Evolutionary conservation across 345 rosid species (phyloP).

Genomic region (Arabidopsis suecica): DNA sequence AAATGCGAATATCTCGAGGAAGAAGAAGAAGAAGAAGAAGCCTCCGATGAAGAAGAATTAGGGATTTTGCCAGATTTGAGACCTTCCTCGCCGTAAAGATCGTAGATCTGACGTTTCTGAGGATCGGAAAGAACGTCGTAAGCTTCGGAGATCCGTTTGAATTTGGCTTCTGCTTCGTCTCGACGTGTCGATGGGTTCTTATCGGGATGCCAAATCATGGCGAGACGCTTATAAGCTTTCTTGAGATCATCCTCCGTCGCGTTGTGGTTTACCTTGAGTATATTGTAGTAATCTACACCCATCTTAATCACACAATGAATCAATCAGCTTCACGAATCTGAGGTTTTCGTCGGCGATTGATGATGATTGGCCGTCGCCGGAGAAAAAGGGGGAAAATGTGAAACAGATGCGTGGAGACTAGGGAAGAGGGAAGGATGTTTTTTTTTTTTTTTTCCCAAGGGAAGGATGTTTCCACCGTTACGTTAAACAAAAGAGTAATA

Average conservation of each 20-base stretch:
- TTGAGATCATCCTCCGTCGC: constrained; percentile 87
- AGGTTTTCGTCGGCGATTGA: constrained; percentile 1
- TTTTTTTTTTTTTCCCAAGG: too few relatives aligned
- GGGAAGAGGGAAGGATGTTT: constrained; percentile 24
- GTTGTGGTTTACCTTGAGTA: constrained; percentile 83
- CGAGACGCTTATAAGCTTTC: constrained; percentile 87
- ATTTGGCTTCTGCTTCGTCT: constrained; percentile 84
- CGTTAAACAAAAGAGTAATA: neutral
- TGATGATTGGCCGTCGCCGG: constrained; percentile 35
- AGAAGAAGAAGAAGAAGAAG: constrained; percentile 45
- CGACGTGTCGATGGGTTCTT: constrained; percentile 73
- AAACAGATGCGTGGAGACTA: constrained; percentile 32
- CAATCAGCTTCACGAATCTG: neutral
- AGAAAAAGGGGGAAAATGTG: neutral
- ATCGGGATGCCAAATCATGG: constrained; percentile 99
- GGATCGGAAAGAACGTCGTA: constrained; percentile 80
- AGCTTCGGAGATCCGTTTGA: constrained; percentile 94
- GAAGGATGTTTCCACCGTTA: constrained; percentile 21
- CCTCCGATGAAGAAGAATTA: constrained; percentile 47
- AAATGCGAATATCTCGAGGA: constrained; percentile 41
- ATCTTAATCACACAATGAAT: constrained; percentile 39
- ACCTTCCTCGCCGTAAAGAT: constrained; percentile 85
- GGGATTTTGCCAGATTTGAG: constrained; percentile 84
- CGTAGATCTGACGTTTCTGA: constrained; percentile 94
- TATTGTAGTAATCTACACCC: constrained; percentile 96